Conservation (phyloP, 176 grass and related monocot species). For the Metroxylon sagu region DNA sequence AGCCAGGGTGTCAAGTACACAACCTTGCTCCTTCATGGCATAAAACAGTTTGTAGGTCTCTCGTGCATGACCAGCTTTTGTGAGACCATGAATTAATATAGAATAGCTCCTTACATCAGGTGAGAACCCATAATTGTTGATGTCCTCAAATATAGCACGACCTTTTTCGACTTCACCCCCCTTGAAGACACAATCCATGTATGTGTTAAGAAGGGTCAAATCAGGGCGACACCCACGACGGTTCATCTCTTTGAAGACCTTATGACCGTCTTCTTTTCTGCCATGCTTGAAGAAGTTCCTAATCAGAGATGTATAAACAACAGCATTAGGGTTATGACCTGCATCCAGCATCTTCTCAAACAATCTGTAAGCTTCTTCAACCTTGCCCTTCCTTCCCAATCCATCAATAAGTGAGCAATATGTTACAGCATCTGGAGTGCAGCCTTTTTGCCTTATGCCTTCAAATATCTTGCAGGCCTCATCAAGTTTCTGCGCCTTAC, state of each 20-base stretch:
- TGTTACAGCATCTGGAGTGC: constrained; percentile 60
- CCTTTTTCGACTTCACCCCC: constrained; percentile 68
- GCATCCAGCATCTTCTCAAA: constrained; percentile 85
- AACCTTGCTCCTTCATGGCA: constrained; percentile 82
- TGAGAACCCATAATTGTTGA: constrained; percentile 43
- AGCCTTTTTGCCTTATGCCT: constrained; percentile 52
- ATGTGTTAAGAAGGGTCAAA: constrained; percentile 83
- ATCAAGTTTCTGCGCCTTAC: constrained; percentile 64
- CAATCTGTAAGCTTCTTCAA: constrained; percentile 80
- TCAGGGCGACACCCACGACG: constrained; percentile 59
- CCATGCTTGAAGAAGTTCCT: constrained; percentile 78
- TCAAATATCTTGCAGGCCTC: constrained; percentile 77
- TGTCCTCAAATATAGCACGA: constrained; percentile 65
- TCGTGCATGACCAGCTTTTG: constrained; percentile 78
- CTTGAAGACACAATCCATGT: constrained; percentile 95
- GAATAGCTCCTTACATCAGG: constrained; percentile 79
- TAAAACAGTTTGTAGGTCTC: constrained; percentile 89
- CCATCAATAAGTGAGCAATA: constrained; percentile 90
- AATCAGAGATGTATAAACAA: constrained; percentile 80
- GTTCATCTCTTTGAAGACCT: constrained; percentile 91
- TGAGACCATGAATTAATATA: constrained; percentile 94
- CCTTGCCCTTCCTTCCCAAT: constrained; percentile 69
- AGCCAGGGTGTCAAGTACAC: constrained; percentile 59
- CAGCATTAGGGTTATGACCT: constrained; percentile 57
- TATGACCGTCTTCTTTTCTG: constrained; percentile 97